Evolutionary conservation across 805 yeast species (phyloP), one percentile per base, ranked within the genome.

Genomic region (Tetrapisispora iriomotensis): DNA sequence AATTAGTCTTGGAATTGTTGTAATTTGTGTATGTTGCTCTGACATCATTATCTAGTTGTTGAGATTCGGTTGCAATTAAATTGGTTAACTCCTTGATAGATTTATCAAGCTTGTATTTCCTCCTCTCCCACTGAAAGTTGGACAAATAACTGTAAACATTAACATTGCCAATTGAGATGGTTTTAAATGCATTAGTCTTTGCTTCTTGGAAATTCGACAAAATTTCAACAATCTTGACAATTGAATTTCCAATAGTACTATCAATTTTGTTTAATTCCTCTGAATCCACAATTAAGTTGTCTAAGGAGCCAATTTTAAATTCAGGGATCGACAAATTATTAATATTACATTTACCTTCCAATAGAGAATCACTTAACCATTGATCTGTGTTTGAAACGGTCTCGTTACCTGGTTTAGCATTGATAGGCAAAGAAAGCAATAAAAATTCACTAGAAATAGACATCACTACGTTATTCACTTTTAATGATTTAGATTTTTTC

Each of bases 291-390:
- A 92, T 94, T 44, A 92, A 71, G 23, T 87, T 80, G 62, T 92
- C 99, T 56, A 92, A 72, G 10, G 97, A 88, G 22, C 96, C 96
- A 46, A 92, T 85, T 61, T 92, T 90, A 64, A 92, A 90, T 45
- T 71, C 77, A 7, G 97, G 97, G 37, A 87, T 68, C 26, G 68
- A 66, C 42, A 82, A 74, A 40, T 71, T 65, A 39, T 69, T 60
- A 25, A 84, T 67, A 36, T 74, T 77, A 29, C 73, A 70, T 48
- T 67, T 71, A 17, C 87, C 88, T 18, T 69, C 74, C 44, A 72
- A 63, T 43, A 81, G 64, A 23, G 65, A 59, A 37, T 69, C 60
- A 47, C 77, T 75, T 43, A 84, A 62, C 78, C 81, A 79, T 15
- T 62, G 45, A 47, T 58, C 48, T n/a, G 58, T 40, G 61, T 64